phyloP scores from a whole-genome alignment of 768 basidiomycete genomes.

The Daedaleopsis nitida region DNA sequence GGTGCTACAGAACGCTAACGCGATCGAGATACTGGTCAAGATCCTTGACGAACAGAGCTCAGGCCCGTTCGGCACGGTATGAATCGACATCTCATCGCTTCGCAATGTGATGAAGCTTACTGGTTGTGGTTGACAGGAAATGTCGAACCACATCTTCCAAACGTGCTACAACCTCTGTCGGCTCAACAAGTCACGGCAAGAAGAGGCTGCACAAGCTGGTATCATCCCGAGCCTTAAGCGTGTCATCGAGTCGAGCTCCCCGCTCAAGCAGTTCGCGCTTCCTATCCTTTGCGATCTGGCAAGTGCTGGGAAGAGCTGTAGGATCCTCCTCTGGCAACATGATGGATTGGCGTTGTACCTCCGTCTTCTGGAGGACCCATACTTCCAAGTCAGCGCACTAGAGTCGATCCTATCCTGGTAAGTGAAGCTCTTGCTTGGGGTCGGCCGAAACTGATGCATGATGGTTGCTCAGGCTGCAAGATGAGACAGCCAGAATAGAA shows the following conservation, averaged over 20 bases:
- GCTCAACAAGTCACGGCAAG: conserved; percentile 91
- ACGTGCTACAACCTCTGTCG: conserved; percentile 96
- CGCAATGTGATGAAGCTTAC: neutral
- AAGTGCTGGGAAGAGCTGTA: conserved; percentile 90
- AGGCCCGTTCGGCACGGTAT: conserved; percentile 78
- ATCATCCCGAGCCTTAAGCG: conserved; percentile 91
- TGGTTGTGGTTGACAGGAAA: conserved; percentile 61
- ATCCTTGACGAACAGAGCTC: conserved; percentile 81
- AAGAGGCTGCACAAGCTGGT: conserved; percentile 95
- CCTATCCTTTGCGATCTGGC: conserved; percentile 97
- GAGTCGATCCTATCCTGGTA: conserved; percentile 92
- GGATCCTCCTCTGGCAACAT: conserved; percentile 90
- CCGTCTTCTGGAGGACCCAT: conserved; percentile 77
- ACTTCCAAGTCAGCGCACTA: conserved; percentile 90
- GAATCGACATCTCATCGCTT: conserved; percentile 22
- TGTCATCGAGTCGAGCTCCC: conserved; percentile 86
- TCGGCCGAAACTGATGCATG: neutral
- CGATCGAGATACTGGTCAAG: conserved; percentile 86
- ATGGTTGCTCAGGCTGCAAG: conserved; percentile 72
- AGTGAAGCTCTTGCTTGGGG: conserved; percentile 24
- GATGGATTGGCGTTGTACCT: conserved; percentile 85
- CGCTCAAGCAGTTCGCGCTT: conserved; percentile 94
- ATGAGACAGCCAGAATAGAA: conserved; percentile 93
- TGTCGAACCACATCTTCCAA: conserved; percentile 96
- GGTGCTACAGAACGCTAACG: conserved; percentile 93